phyloP scores from a whole-genome alignment of 805 yeast genomes.

The Starmera pachycereana region DNA sequence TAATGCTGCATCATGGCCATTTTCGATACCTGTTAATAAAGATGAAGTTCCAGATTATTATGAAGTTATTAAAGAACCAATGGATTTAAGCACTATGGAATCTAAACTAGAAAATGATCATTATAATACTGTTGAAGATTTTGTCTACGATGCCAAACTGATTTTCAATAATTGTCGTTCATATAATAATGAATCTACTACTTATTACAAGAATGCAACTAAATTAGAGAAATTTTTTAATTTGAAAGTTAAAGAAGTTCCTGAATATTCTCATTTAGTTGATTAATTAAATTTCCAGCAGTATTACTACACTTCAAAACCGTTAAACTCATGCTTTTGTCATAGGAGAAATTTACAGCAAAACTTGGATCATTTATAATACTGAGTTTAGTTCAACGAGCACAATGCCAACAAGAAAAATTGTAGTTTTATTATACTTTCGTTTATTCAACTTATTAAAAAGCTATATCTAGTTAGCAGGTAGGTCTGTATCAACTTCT shows the following conservation, averaged over 20 bases:
- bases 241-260: slow-evolving; percentile 74
- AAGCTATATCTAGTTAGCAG: neutral
- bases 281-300: slow-evolving; percentile 29
- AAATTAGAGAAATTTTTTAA: slow-evolving; percentile 86
- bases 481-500: slow-evolving; percentile 29
- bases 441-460: no score
- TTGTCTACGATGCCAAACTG: slow-evolving; percentile 77
- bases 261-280: slow-evolving; percentile 79
- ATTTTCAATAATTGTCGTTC: slow-evolving; percentile 86
- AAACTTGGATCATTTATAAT: no score
- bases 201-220: slow-evolving; percentile 91
- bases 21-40: slow-evolving; percentile 81
- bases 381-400: no score
- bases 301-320: no score
- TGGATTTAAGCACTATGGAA: slow-evolving; percentile 96
- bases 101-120: slow-evolving; percentile 84
- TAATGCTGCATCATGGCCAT: slow-evolving; percentile 98
- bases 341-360: no score
- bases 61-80: slow-evolving; percentile 93
- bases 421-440: no score
- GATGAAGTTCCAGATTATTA: slow-evolving; percentile 96
- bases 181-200: slow-evolving; percentile 89
- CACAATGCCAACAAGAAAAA: no score
- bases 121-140: slow-evolving; percentile 84
- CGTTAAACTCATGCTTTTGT: no score